Base-by-base conservation (phyloP, 768 basidiomycete genomes). In the Suillus tomentosus region DNA sequence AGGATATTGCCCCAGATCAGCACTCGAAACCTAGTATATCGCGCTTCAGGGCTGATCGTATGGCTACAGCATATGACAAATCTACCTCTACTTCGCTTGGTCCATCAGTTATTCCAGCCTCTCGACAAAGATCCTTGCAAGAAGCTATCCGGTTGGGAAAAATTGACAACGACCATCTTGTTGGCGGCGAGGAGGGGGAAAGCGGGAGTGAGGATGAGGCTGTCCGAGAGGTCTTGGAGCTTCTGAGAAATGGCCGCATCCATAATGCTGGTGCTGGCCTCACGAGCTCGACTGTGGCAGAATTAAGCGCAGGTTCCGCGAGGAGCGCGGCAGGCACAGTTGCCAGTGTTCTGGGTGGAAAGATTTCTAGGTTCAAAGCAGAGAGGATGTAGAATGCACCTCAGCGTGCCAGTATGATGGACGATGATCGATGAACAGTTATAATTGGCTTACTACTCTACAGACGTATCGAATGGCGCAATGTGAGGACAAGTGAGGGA, bases 31-130 rank as follows among this genome's bases (percentile, higher is more conserved):
- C 84, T 8, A 69, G 80, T 0, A 74, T 88, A 47, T 92, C 91
- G 14, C 84, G 80, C 47, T 92, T 92, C 74, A 92, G 85, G 71
- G 83, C 87, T 1, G 82, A 78, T 48, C 83, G 81, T 24, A 76
- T 88, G 62, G 79, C 81, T 17, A 78, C 81, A 31, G 79, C 84
- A 1, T 86, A 84, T 67, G 78, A 79, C 65, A 72, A 77, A n/a
- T 75, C 83, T 15, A 27, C 76, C 17, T 78, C 79, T 36, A 77
- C 73, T 57, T 82, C 82, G 1, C 72, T 84, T 37, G 82, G 75
- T 45, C 77, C 76, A 62, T 77, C 80, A 15, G 74, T 82, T 39
- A 61, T 79, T 51, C 80, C 87, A 6, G 79, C 73, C 17, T 78
- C 82, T 14, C 78, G 78, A 53, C 78, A 80, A 40, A 81, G 78